Base-by-base conservation (phyloP, 1,284 basidiomycete species). In the Entoloma clypeatum region DNA sequence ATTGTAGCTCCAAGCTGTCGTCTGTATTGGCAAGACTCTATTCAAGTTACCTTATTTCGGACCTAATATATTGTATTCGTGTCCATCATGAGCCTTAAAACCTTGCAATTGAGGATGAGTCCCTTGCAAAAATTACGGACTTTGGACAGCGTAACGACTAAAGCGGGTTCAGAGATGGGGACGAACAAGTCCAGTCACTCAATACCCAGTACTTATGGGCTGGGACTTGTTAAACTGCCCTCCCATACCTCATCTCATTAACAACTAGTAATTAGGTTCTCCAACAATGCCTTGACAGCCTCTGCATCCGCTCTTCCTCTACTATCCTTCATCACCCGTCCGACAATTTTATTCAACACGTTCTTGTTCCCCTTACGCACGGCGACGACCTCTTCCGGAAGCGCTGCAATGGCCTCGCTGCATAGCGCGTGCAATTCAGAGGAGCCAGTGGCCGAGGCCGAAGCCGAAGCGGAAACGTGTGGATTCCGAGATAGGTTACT, bases 281-380 rank as follows among this genome's bases (percentile, higher is more conserved):
- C 64, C 23, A 86, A 52, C 49, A 65, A 57, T 8, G 53, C 54
- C 49, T 64, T 71, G n/a, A 69, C 71, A 17, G 62, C 63, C 36
- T 68, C 63, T 1, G 81, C 80, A 58, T 96, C 84, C 14, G 84
- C 91, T 23, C 80, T 72, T 3, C 94, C 94, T 44, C 78, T 72
- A 45, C 83, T 88, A 39, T 77, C 62, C 62, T 83, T 88, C 92
- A 98, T 97, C 16, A 95, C 88, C 58, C 79, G 75, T 0, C 95
- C 95, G 5, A 98, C 75, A 23, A 99, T 74, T 47, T 87, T 84
- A 68, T 92, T 92, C 28, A 97, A 58, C 1, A 94, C 92, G 48
- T 88, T 92, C 21, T 68, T 63, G 45, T 90, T 86, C 0, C 95
- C 93, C 26, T 71, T 68, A 11, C 75, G 74, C 14, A 90, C 76